Base-by-base conservation (phyloP, 202 grass and related monocot species). In the Schoenoplectus triqueter region DNA sequence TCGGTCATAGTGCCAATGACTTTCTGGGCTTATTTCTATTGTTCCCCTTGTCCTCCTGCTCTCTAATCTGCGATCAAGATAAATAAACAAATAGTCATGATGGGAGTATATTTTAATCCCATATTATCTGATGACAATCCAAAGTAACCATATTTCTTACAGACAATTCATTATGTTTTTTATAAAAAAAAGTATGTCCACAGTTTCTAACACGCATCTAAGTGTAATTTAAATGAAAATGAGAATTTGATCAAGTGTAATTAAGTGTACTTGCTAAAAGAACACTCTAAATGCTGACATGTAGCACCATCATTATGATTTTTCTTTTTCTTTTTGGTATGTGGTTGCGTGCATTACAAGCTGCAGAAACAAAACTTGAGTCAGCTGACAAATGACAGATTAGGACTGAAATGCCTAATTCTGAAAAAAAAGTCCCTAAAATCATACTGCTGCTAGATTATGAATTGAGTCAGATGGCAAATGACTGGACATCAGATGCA, bases 11-110 rank as follows among this genome's bases (percentile, higher is more conserved):
- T 57, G 55, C 54, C 39, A 79, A 18, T 1, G 55, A 62, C 14
- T 79, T 79, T 61, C 55, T 45, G 22, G 14, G 52, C 75, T 79
- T 61, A 45, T 61, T 61, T 79, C 55, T 79, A 17, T 79, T 45
- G 39, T 7, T 79, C 39, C 15, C 14, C 10, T 61, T 79, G 7
- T 45, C 40, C 31, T 61, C 39, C 7, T 3, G 6, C 13, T 79
- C 55, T 60, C 75, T 56, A 17, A 59, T 61, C 75, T 79, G 52
- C 54, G 61, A 61, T 19, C 55, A 79, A 79, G 51, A 77, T 56
- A 76, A 8, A 39, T 78, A 59, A 55, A 55, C 13, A 49, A 52
- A 61, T 60, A 79, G 7, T 45, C 3, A 79, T 61, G 13, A 61
- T 61, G 31, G 18, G 54, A 44, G 13, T 60, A 78, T 31, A 39